Base-by-base conservation (phyloP, 306 rosid genomes). In the Citrullus mucosospermus region DNA sequence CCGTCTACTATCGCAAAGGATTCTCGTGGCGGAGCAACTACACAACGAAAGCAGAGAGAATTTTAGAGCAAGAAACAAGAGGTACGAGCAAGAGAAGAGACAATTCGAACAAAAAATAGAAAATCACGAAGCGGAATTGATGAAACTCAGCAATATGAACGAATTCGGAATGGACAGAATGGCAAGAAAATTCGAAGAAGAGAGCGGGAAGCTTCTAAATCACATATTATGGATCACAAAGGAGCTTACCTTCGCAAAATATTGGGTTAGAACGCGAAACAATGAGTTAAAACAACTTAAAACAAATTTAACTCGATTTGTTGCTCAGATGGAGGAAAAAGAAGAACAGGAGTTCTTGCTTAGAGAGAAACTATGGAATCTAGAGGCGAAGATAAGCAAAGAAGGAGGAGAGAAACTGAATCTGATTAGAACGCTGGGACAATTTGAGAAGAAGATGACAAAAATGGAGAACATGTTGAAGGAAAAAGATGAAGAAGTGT, bases 11-110 rank as follows among this genome's bases (percentile, higher is more conserved):
- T 83, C 81, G 61, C 91, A 81, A 39, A 88, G 96, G 61, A 79
- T 93, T 83, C 87, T 82, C 54, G 90, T 90, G 1, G 88, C 96
- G 9, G 98, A 93, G 79, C 93, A 89, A 39, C 69, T 92, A 30
- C 91, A 90, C 68, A 82, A 59, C 6, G 93, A 94, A 36, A 89
- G 81, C 83, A 90, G 86, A 77, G 86, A 85, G 22, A 84, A 83
- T 75, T 87, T 81, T 85, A 87, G 78, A 73, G 15, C 65, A 36
- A 73, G 76, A 41, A 83, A 80, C 59, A 56, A 48, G 6, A 87
- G 78, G 75, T 86, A 86, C 20, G 86, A 89, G 78, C 71, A 87
- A 77, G 91, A 89, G 80, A 86, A 63, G 22, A 71, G 53, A 74
- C 65, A 43, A 0, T 82, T 93, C 3, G 69, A 56, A 71, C 82